These are phyloP conservation scores for Haberlea rhodopensis DNA, from an alignment of 257 asterid species.

Conservation along the genomic window DNA sequence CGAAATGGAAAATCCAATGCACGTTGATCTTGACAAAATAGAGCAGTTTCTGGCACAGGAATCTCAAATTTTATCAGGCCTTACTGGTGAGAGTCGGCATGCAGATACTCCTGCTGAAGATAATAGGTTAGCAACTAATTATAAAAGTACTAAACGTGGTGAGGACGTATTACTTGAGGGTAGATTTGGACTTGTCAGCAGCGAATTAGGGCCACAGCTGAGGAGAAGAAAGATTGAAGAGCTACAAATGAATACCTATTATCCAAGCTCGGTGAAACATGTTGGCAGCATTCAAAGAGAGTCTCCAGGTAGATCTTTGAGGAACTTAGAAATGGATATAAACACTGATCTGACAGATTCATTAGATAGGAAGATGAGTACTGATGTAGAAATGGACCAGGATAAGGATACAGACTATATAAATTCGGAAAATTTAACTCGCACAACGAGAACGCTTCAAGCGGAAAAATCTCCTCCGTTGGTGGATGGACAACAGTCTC, in stretches of 20 bases:
- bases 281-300: slow-evolving; percentile 29
- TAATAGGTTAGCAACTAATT: slow-evolving; percentile 29
- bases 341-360: slow-evolving; percentile 33
- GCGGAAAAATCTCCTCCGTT: slow-evolving; percentile 30
- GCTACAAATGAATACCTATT: slow-evolving; percentile 38
- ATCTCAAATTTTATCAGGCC: slow-evolving; percentile 29
- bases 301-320: slow-evolving; percentile 29
- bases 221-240: slow-evolving; percentile 58
- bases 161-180: slow-evolving; percentile 28
- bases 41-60: slow-evolving; percentile 29
- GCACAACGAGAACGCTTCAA: slow-evolving; percentile 28
- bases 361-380: slow-evolving; percentile 30
- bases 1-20: slow-evolving; percentile 28
- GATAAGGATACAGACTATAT: slow-evolving; percentile 29
- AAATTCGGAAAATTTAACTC: slow-evolving; percentile 29
- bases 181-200: slow-evolving; percentile 24
- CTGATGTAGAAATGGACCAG: slow-evolving; percentile 24
- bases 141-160: slow-evolving; percentile 31
- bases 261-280: slow-evolving; percentile 36
- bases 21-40: slow-evolving; percentile 26
- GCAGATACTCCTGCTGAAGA: slow-evolving; percentile 27
- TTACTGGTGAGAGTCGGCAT: slow-evolving; percentile 27
- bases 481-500: slow-evolving; percentile 28
- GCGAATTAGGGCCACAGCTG: slow-evolving; percentile 57
- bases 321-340: slow-evolving; percentile 28